Evolutionary conservation across 1,139 yeast genomes (phyloP).

Genomic region (Schwanniomyces etchellsii): DNA sequence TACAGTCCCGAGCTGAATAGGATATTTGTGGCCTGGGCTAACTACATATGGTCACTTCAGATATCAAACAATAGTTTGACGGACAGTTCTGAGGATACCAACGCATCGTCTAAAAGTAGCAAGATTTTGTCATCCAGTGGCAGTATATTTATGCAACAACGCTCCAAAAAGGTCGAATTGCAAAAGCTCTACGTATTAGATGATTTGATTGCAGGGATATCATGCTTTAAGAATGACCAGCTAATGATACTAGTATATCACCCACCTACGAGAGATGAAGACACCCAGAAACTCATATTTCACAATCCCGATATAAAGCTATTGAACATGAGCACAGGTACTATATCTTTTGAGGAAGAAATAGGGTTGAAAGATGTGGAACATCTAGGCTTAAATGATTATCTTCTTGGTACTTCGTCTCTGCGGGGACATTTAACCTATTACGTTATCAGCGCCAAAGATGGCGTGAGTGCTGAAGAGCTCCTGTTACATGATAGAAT

Average conservation of each 20-base stretch:
- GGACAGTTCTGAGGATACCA: slow-evolving; percentile 10
- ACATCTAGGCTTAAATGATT: slow-evolving; percentile 74
- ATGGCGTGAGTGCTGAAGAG: slow-evolving; percentile 73
- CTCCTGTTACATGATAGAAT: slow-evolving; percentile 62
- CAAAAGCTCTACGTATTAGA: slow-evolving; percentile 55
- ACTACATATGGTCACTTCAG: slow-evolving; percentile 68
- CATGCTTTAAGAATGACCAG: slow-evolving; percentile 64
- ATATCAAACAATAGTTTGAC: slow-evolving; percentile 26
- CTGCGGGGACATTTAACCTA: slow-evolving; percentile 36
- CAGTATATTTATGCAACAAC: slow-evolving; percentile 48
- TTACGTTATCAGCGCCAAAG: slow-evolving; percentile 73
- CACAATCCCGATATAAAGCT: slow-evolving; percentile 66
- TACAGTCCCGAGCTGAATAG: slow-evolving; percentile 64
- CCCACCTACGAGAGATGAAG: slow-evolving; percentile 29
- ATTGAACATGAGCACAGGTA: slow-evolving; percentile 59
- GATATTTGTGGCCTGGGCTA: slow-evolving; percentile 79
- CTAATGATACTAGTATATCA: slow-evolving; percentile 55
- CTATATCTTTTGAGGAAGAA: slow-evolving; percentile 80
- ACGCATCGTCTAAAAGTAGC: slow-evolving; percentile 21
- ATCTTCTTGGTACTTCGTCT: slow-evolving; percentile 52
- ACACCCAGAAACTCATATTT: slow-evolving; percentile 22
- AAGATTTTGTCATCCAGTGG: slow-evolving; percentile 60
- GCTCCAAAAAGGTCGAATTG: slow-evolving; percentile 52
- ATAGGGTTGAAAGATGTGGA: slow-evolving; percentile 57
- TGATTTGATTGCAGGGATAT: slow-evolving; percentile 70